Evolutionary conservation across 1,284 basidiomycete genomes (phyloP).

Genomic region (Trametes hirsuta): DNA sequence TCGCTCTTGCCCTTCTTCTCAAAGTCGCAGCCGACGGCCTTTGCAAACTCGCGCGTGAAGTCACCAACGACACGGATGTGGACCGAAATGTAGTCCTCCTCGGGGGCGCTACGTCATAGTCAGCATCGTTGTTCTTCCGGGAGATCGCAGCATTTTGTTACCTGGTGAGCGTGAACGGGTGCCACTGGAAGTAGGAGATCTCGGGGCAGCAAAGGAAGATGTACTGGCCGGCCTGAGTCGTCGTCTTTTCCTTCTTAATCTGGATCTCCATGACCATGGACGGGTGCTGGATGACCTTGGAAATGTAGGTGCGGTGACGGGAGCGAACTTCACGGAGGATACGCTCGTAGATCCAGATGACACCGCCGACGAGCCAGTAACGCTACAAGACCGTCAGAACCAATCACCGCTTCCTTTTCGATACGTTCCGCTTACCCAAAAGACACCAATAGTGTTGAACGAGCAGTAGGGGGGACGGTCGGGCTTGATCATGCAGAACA

Average conservation of each 20-base stretch:
- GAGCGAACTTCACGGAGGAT: slow-evolving; percentile 87
- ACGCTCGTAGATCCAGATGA: slow-evolving; percentile 85
- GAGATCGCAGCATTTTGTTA: slow-evolving; percentile 18
- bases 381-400: slow-evolving; percentile 50
- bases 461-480: slow-evolving; percentile 86
- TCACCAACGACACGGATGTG: slow-evolving; percentile 89
- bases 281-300: slow-evolving; percentile 92
- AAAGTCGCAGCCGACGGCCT: slow-evolving; percentile 84
- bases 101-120: slow-evolving; percentile 64
- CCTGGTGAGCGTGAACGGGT: slow-evolving; percentile 90
- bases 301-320: slow-evolving; percentile 86
- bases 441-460: slow-evolving; percentile 83
- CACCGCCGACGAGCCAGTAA: slow-evolving; percentile 87
- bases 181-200: slow-evolving; percentile 92
- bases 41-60: slow-evolving; percentile 81
- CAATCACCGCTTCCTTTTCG: too few relatives aligned
- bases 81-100: slow-evolving; percentile 89
- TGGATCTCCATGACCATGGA: slow-evolving; percentile 89
- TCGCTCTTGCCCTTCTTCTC: slow-evolving; percentile 53
- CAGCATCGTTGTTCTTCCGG: background rate
- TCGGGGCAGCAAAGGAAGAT: slow-evolving; percentile 88
- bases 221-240: slow-evolving; percentile 81
- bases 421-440: slow-evolving; percentile 66
- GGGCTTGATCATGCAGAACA: slow-evolving; percentile 95
- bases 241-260: slow-evolving; percentile 91